A percentile compares a stretch with the other conserved stretches of the same genome.
Conservation (phyloP, 805 yeast species). For the Lachancea dasiensis region DNA sequence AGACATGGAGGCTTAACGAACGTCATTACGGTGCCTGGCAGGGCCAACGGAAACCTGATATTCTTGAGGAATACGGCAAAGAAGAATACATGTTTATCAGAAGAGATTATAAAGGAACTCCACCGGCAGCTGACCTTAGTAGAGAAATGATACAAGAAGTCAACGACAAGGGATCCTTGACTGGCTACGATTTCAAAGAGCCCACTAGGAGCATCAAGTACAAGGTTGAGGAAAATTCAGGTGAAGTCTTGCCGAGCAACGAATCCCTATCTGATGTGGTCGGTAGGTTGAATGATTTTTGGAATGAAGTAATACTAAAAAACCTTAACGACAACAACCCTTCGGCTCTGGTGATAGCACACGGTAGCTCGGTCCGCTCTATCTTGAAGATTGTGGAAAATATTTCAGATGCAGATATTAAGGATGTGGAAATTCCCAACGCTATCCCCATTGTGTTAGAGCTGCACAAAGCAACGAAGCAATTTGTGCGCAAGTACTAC, state of each 20-base stretch:
- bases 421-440: slow-evolving; percentile 72
- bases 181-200: slow-evolving; percentile 34
- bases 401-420: slow-evolving; percentile 62
- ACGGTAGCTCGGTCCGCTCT: slow-evolving; percentile 78
- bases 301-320: slow-evolving; percentile 42
- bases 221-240: slow-evolving; percentile 33
- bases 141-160: slow-evolving; percentile 38
- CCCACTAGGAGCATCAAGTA: slow-evolving; percentile 33
- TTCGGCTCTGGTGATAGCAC: slow-evolving; percentile 65
- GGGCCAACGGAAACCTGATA: slow-evolving; percentile 66
- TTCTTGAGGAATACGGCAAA: slow-evolving; percentile 59
- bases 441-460: slow-evolving; percentile 74
- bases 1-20: slow-evolving; percentile 77
- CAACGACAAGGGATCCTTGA: slow-evolving; percentile 24
- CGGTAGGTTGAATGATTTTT: slow-evolving; percentile 56
- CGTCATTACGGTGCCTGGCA: slow-evolving; percentile 81
- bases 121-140: slow-evolving; percentile 39
- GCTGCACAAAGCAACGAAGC: slow-evolving; percentile 42
- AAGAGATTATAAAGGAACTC: slow-evolving; percentile 72
- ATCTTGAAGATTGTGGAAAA: slow-evolving; percentile 61
- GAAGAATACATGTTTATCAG: slow-evolving; percentile 74
- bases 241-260: slow-evolving; percentile 51
- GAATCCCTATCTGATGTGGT: slow-evolving; percentile 73
- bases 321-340: slow-evolving; percentile 38
- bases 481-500: slow-evolving; percentile 51